Percentiles rank a stretch among this genome's conserved stretches.
phyloP scores from a whole-genome alignment of 495 filamentous ascomycete species.

The Hyaloscypha finlandica region DNA sequence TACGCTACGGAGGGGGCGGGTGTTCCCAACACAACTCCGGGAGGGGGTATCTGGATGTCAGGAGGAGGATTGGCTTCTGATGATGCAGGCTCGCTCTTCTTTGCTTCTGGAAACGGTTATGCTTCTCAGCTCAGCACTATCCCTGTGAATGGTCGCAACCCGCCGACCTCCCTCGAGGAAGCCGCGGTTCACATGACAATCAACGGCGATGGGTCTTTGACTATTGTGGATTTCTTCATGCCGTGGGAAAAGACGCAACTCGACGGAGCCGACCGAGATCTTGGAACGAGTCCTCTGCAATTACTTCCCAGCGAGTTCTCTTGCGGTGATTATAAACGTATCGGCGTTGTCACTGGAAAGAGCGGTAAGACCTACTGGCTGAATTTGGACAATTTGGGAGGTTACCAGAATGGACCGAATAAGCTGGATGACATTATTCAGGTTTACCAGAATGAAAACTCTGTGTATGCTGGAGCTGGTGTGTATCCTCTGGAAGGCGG shows the following conservation, averaged over 20 bases:
- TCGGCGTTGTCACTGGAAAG: constrained; percentile 47
- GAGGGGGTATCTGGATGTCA: constrained; percentile 47
- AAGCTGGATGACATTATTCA: constrained; percentile 46
- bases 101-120: constrained; percentile 45
- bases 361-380: constrained; percentile 49
- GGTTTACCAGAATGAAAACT: constrained; percentile 38
- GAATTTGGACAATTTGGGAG: constrained; percentile 50
- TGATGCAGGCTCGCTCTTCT: constrained; percentile 44
- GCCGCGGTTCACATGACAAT: constrained; percentile 40
- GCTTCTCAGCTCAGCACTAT: constrained; percentile 42
- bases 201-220: constrained; percentile 38
- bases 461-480: constrained; percentile 49
- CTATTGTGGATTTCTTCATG: constrained; percentile 44
- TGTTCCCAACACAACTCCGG: constrained; percentile 33
- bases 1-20: constrained; percentile 42
- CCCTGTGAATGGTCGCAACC: constrained; percentile 39
- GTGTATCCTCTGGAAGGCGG: constrained; percentile 51
- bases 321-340: constrained; percentile 39
- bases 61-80: constrained; percentile 45
- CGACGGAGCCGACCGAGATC: constrained; percentile 44
- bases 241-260: constrained; percentile 45
- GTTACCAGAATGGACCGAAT: constrained; percentile 47
- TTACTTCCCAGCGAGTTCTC: constrained; percentile 42
- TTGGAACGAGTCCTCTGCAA: constrained; percentile 42
- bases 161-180: constrained; percentile 42